Conservation (phyloP, 148 eudicot species). For the Arbutus unedo region DNA sequence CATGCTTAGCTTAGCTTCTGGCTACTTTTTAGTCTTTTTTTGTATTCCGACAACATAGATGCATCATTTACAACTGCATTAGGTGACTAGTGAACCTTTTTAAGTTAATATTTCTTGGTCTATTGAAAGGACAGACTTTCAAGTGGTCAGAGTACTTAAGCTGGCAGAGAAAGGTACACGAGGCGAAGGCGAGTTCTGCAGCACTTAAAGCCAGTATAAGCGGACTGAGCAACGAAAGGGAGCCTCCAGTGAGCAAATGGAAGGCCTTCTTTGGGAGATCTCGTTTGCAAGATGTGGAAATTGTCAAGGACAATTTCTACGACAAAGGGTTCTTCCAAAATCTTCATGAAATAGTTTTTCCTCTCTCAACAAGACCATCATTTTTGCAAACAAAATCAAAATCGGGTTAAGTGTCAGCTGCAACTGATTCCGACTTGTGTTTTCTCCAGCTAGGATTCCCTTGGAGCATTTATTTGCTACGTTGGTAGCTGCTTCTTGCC, state of each 20-base stretch:
- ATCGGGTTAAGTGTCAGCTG: constrained; percentile 33
- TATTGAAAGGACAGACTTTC: constrained; percentile 51
- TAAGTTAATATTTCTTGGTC: constrained; percentile 1
- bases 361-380: constrained; percentile 64
- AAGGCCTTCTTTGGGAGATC: constrained; percentile 69
- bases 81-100: background rate
- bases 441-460: background rate
- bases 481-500: background rate
- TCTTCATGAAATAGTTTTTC: constrained; percentile 60
- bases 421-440: background rate
- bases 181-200: constrained; percentile 69
- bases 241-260: constrained; percentile 76
- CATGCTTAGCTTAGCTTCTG: no score
- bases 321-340: constrained; percentile 66
- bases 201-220: constrained; percentile 65
- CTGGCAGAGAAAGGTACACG: constrained; percentile 64
- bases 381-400: constrained; percentile 51
- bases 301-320: constrained; percentile 54
- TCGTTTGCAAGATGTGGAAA: constrained; percentile 48
- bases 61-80: background rate
- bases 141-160: constrained; percentile 86
- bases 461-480: background rate
- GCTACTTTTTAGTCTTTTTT: background rate
- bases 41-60: background rate
- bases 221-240: constrained; percentile 46